Conservation (phyloP, 306 rosid species). For the Carpinus viminea region DNA sequence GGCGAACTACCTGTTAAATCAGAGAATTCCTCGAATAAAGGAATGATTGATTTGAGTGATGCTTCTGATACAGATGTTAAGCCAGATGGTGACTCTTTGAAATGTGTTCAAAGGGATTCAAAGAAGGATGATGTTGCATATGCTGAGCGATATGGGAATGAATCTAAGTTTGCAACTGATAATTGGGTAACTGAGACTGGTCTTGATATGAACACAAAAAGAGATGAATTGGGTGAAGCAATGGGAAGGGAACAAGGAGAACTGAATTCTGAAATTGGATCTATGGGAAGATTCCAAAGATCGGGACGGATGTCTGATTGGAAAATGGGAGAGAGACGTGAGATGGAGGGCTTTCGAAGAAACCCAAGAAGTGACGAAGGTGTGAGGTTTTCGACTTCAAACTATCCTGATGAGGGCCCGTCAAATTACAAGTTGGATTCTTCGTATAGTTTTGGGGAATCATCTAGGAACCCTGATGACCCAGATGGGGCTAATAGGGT, state of each 20-base stretch:
- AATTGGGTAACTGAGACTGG: conserved; percentile 42
- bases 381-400: conserved; percentile 65
- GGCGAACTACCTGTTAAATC: conserved; percentile 46
- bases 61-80: conserved; percentile 57
- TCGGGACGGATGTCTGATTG: conserved; percentile 50
- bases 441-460: conserved; percentile 50
- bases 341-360: conserved; percentile 44
- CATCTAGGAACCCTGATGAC: conserved; percentile 45
- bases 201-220: conserved; percentile 25
- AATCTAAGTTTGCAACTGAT: conserved; percentile 30
- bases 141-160: conserved; percentile 36
- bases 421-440: conserved; percentile 46
- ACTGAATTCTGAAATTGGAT: conserved; percentile 35
- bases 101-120: conserved; percentile 39
- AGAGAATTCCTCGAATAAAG: conserved; percentile 51
- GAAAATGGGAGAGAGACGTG: conserved; percentile 55
- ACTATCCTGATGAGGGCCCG: conserved; percentile 62
- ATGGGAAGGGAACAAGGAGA: conserved; percentile 48
- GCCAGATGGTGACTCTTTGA: conserved; percentile 37
- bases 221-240: conserved; percentile 43
- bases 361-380: conserved; percentile 51
- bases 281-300: conserved; percentile 34
- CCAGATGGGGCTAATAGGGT: conserved; percentile 50
- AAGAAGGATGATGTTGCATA: conserved; percentile 39
- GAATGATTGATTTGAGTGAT: conserved; percentile 44